These are phyloP conservation scores for Phytophthora megakarya DNA, from an alignment of 352 stramenopile genomes.

Conservation along the genomic window DNA sequence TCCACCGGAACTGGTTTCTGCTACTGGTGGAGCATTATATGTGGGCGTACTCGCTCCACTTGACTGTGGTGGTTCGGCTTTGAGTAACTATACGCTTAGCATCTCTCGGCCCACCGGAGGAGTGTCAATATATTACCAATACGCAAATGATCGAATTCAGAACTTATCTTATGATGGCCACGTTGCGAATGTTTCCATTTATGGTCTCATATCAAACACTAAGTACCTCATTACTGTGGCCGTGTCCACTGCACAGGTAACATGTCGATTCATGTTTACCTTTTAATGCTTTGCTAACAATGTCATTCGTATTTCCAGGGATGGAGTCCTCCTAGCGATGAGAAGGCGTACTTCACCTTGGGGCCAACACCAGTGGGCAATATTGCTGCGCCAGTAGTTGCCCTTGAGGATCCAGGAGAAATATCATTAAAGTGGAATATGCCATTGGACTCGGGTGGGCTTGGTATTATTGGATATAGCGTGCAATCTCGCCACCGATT, in stretches of 20 bases:
- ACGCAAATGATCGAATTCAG: conserved; percentile 8
- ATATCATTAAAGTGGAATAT: conserved; percentile 45
- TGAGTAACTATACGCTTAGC: conserved; percentile 36
- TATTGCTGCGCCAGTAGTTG: conserved; percentile 33
- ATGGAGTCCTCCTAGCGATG: conserved; percentile 33
- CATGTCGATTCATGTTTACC: not conserved
- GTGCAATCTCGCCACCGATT: conserved; percentile 33
- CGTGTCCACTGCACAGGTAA: conserved; percentile 24
- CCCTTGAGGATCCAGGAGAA: conserved; percentile 50
- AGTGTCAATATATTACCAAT: conserved; percentile 19
- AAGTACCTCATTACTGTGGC: conserved; percentile 42
- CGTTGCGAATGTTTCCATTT: conserved; percentile 37
- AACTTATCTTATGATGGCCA: conserved; percentile 10
- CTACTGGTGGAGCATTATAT: conserved; percentile 53
- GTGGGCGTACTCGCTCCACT: conserved; percentile 41
- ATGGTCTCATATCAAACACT: conserved; percentile 38
- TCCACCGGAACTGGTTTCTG: conserved; percentile 29
- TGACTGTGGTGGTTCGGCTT: conserved; percentile 41
- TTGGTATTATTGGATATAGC: conserved; percentile 51
- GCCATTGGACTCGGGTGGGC: conserved; percentile 50
- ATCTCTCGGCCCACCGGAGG: conserved; percentile 35
- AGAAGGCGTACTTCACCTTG: conserved; percentile 37
- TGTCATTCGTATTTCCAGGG: conserved; percentile 32
- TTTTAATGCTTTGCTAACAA: not conserved
- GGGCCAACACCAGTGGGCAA: conserved; percentile 32